Conservation (phyloP, 176 grass and related monocot genomes). For the Zoysia pacifica region DNA sequence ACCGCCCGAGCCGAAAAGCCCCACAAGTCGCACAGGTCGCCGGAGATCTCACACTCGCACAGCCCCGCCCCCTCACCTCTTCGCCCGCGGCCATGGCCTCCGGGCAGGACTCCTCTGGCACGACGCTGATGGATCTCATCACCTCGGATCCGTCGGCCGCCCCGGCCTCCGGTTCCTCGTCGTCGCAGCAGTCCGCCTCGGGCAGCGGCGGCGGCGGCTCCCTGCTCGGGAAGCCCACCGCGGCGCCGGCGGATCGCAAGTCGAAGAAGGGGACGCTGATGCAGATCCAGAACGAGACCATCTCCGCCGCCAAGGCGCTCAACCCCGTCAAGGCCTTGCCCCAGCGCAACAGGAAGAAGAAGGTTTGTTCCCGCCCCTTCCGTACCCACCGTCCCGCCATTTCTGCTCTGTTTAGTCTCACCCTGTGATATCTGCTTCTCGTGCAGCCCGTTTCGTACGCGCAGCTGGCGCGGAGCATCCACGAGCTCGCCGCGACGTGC, state of each 20-base stretch:
- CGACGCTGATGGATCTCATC: conserved; percentile 98
- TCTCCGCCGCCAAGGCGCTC: conserved; percentile 88
- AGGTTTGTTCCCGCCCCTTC: conserved; percentile 39
- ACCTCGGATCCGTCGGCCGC: conserved; percentile 75
- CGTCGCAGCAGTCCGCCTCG: conserved; percentile 48
- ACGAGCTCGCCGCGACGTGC: conserved; percentile 88
- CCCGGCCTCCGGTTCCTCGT: conserved; percentile 23
- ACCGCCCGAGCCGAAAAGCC: conserved; percentile 29
- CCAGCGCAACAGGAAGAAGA: conserved; percentile 87
- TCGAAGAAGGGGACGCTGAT: conserved; percentile 72
- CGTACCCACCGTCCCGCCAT: conserved; percentile 7
- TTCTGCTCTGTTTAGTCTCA: conserved; percentile 25
- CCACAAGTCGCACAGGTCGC: conserved; percentile 27
- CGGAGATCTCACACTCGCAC: conserved; percentile 50
- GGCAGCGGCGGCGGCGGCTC: conserved; percentile 23
- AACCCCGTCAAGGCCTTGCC: conserved; percentile 82
- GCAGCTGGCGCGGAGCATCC: conserved; percentile 93
- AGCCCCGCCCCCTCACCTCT: conserved; percentile 16
- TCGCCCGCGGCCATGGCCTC: conserved; percentile 68
- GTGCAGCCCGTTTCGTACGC: conserved; percentile 92
- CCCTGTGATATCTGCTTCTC: conserved; percentile 25
- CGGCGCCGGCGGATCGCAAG: conserved; percentile 68
- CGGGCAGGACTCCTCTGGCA: conserved; percentile 76
- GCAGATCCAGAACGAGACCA: conserved; percentile 98
- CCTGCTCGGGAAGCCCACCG: conserved; percentile 55